Evolutionary conservation across 2,329 filamentous ascomycete species (phyloP).

Genomic region (Kalmusia sp.): DNA sequence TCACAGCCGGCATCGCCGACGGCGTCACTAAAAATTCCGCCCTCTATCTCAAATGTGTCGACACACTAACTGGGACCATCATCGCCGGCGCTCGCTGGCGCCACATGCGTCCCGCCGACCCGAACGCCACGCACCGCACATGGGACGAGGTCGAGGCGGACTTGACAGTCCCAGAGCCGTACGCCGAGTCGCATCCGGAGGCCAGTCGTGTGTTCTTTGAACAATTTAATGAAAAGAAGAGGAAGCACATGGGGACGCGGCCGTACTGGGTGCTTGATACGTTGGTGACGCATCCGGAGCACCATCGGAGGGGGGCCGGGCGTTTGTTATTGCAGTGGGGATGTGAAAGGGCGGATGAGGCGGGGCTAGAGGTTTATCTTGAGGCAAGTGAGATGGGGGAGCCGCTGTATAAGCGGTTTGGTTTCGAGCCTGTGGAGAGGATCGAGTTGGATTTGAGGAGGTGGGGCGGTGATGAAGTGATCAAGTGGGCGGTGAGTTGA

Average conservation of each 20-base stretch:
- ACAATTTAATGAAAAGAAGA: constrained; percentile 32
- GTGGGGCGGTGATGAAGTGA: constrained; percentile 33
- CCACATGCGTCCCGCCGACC: constrained; percentile 25
- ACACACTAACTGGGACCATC: constrained; percentile 31
- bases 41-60: constrained; percentile 39
- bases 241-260: constrained; percentile 27
- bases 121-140: constrained; percentile 23
- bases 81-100: constrained; percentile 41
- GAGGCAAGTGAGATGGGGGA: constrained; percentile 42
- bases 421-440: constrained; percentile 34
- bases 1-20: constrained; percentile 29
- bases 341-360: constrained; percentile 37
- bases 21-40: constrained; percentile 31
- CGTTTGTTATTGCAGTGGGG: constrained; percentile 42
- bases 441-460: constrained; percentile 39
- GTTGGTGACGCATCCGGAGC: constrained; percentile 37
- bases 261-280: constrained; percentile 40
- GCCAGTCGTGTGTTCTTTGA: constrained; percentile 28
- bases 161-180: constrained; percentile 29
- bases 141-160: constrained; percentile 37
- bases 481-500: constrained; percentile 39
- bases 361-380: constrained; percentile 38
- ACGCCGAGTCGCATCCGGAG: constrained; percentile 34
- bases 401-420: constrained; percentile 41
- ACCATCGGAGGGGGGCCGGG: constrained; percentile 42